Conservation (phyloP, 129 eudicot genomes). For the Oenanthe sinensis region DNA sequence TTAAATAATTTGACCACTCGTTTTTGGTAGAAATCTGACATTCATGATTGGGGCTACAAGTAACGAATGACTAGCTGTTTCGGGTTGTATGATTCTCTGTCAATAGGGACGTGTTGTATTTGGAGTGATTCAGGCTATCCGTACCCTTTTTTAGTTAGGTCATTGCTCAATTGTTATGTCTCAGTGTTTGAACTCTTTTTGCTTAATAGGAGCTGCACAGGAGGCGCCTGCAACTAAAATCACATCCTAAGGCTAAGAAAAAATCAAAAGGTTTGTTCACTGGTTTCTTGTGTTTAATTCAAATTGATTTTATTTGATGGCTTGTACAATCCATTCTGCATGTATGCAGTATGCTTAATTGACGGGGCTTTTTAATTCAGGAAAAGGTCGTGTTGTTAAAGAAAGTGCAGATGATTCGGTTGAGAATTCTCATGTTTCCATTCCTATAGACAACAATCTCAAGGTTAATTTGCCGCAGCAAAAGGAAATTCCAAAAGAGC, state of each 20-base stretch:
- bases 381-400: constrained; percentile 19
- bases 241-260: constrained; percentile 41
- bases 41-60: background rate
- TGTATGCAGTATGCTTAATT: constrained; percentile 25
- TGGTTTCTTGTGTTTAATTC: background rate
- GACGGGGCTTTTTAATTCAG: constrained; percentile 19
- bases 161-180: background rate
- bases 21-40: background rate
- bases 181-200: background rate
- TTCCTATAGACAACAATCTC: constrained; percentile 12
- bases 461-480: constrained; percentile 4
- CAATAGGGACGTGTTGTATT: background rate
- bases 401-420: constrained; percentile 13
- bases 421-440: constrained; percentile 15
- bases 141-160: background rate
- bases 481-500: constrained; percentile 17
- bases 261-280: constrained; percentile 44
- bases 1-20: no score
- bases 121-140: background rate
- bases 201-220: constrained; percentile 63
- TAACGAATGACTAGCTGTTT: background rate
- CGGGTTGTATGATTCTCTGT: background rate
- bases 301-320: background rate
- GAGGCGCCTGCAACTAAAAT: constrained; percentile 70
- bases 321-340: background rate